A percentile compares a stretch with the other conserved stretches of the same genome.
phyloP scores from a whole-genome alignment of 1,139 yeast species.

The Hansenula anomala region DNA sequence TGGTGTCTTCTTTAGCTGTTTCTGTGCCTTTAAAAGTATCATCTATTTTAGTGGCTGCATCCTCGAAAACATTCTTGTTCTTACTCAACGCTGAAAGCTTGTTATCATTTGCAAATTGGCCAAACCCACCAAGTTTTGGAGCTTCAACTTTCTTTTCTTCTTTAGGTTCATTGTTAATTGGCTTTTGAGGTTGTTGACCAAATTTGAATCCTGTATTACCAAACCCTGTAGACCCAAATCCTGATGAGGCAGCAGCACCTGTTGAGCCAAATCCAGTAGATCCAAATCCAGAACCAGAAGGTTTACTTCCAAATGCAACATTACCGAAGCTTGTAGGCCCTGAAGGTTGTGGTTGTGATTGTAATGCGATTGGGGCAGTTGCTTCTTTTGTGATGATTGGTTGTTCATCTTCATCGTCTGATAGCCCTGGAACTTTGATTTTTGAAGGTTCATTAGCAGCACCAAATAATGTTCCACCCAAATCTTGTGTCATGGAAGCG shows the following conservation, averaged over 20 bases:
- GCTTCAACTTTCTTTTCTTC: not conserved
- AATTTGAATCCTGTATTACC: constrained; percentile 1
- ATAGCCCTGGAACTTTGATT: not conserved
- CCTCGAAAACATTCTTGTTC: constrained; percentile 2
- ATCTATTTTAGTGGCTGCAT: not conserved
- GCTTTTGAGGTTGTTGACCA: constrained; percentile 2
- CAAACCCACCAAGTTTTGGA: constrained; percentile 12
- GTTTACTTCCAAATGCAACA: not conserved
- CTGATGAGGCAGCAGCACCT: constrained; percentile 5
- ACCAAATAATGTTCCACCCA: not conserved
- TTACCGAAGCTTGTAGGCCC: constrained; percentile 5
- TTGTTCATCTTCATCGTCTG: constrained; percentile 5
- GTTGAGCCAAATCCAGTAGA: constrained; percentile 4
- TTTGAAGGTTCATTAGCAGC: not conserved
- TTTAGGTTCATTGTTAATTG: not conserved
- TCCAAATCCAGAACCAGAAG: constrained; percentile 6
- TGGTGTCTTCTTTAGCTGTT: not conserved
- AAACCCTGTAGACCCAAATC: constrained; percentile 3
- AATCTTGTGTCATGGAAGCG: not conserved
- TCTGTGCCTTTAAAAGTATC: too few species aligned
- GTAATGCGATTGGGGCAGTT: too few species aligned
- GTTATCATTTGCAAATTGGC: constrained; percentile 13
- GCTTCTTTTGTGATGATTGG: not conserved
- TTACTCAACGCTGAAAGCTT: constrained; percentile 5
- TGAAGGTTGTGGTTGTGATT: not conserved